phyloP scores from a whole-genome alignment of 495 filamentous ascomycete species.

The Acidiella bohemica region DNA sequence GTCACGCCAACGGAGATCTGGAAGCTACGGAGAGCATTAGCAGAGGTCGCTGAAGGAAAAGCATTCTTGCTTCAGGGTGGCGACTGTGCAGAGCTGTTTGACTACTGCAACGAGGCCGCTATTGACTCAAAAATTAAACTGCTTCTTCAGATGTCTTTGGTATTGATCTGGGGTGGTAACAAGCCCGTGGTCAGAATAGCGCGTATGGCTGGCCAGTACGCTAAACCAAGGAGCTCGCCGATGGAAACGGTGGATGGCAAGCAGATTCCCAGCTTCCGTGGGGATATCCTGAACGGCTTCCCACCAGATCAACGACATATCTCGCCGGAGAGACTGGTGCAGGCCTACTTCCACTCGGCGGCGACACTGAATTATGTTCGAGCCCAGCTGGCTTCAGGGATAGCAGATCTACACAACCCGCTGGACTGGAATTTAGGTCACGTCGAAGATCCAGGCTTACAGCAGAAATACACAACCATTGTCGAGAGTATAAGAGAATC shows the following conservation, averaged over 20 bases:
- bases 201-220: conserved; percentile 93
- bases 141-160: conserved; percentile 86
- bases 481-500: conserved; percentile 80
- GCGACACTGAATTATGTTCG: conserved; percentile 87
- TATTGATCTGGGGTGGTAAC: conserved; percentile 77
- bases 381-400: conserved; percentile 66
- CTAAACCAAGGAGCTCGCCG: conserved; percentile 82
- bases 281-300: conserved; percentile 92
- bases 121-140: conserved; percentile 96
- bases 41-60: conserved; percentile 80
- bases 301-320: conserved; percentile 53
- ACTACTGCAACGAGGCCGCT: conserved; percentile 75
- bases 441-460: conserved; percentile 67
- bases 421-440: conserved; percentile 94
- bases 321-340: conserved; percentile 72
- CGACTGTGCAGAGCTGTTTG: conserved; percentile 93
- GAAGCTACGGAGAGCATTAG: conserved; percentile 58
- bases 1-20: conserved; percentile 78
- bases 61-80: conserved; percentile 93
- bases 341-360: conserved; percentile 89
- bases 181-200: conserved; percentile 92
- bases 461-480: conserved; percentile 69
- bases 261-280: conserved; percentile 77
- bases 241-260: conserved; percentile 69
- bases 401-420: conserved; percentile 86